Base-by-base conservation (phyloP, 1,284 basidiomycete species). In the Apiotrichum akiyoshidainum region DNA sequence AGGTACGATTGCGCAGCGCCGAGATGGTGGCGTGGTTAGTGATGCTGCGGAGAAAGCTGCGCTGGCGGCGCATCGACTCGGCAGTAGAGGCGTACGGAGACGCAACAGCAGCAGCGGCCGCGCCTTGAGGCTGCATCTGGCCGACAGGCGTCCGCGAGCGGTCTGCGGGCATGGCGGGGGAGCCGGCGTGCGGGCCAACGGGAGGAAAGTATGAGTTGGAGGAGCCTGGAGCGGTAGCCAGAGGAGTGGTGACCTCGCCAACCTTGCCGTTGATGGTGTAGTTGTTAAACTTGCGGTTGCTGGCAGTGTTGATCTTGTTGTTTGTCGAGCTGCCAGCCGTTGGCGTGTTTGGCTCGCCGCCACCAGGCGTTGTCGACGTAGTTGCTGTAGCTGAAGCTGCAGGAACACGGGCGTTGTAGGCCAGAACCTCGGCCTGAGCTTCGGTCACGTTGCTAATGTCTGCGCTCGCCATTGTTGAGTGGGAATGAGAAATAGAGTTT, bases 11-110 rank as follows among this genome's bases (percentile, higher is more conserved):
- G 47, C 61, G 65, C 13, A 73, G 57, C 0, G 69, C 71, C 2
- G 66, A 67, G 19, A 73, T 49, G 33, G 65, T 67, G 3, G 71
- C 65, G 58, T 72, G 67, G 49, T 72, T 69, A 1, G 71, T 68
- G 17, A 73, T 55, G 5, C 66, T 58, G 8, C 69, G 58, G 1
- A 73, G 58, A 45, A 73, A 62, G 6, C 68, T 68, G 14, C 68
- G 67, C 13, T 68, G 17, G 61, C 48, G 48, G 26, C 26, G 26
- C 26, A 31, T 31, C 3, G 26, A 31, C 26, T 31, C 26, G 26
- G 26, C 26, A 13, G 5, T 40, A 4, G 10, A 14, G 39, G 39
- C 5, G 39, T 14, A 40, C 39, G 39, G 39, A 13, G 39, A 40
- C 3, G 17, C 12, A 17, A 11, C 39, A 40, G 13, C 3, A 40